Evolutionary conservation across 2,329 filamentous ascomycete species (phyloP).

Genomic region (Fusarium temperatum): DNA sequence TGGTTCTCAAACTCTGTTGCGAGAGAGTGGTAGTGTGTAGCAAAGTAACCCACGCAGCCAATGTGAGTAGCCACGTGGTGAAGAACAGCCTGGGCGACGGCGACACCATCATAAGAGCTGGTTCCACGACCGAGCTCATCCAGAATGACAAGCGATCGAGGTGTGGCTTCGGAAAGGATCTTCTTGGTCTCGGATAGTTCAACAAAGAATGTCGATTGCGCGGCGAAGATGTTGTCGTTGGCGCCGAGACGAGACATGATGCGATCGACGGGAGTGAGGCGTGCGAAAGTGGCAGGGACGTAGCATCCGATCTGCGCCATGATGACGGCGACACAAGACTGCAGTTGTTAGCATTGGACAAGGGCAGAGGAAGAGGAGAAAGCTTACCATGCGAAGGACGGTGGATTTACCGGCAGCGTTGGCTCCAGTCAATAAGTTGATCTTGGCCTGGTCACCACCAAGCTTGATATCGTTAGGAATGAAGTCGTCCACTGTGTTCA

Average conservation of each 20-base stretch:
- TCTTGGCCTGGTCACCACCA: constrained; percentile 82
- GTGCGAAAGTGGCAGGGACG: constrained; percentile 83
- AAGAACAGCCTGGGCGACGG: constrained; percentile 95
- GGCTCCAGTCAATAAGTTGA: constrained; percentile 91
- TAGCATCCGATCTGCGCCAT: constrained; percentile 97
- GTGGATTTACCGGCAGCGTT: constrained; percentile 99
- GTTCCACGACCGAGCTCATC: constrained; percentile 97
- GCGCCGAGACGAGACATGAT: constrained; percentile 99
- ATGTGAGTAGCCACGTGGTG: constrained; percentile 95
- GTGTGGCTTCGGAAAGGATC: constrained; percentile 92
- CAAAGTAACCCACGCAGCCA: constrained; percentile 95
- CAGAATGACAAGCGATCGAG: constrained; percentile 92
- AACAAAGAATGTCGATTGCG: constrained; percentile 98
- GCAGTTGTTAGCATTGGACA: constrained; percentile 33
- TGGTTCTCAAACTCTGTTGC: constrained; percentile 90
- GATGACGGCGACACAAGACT: constrained; percentile 95
- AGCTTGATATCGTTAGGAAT: constrained; percentile 95
- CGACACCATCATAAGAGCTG: constrained; percentile 94
- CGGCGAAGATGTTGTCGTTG: constrained; percentile 98
- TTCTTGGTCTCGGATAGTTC: constrained; percentile 98
- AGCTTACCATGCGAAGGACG: constrained; percentile 85
- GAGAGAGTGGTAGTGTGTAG: constrained; percentile 95
- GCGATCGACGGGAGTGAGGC: constrained; percentile 88
- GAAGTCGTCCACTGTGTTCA: constrained; percentile 88
- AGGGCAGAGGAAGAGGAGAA: background rate